Conservation (phyloP, 805 yeast genomes). For the Lachancea cidri region DNA sequence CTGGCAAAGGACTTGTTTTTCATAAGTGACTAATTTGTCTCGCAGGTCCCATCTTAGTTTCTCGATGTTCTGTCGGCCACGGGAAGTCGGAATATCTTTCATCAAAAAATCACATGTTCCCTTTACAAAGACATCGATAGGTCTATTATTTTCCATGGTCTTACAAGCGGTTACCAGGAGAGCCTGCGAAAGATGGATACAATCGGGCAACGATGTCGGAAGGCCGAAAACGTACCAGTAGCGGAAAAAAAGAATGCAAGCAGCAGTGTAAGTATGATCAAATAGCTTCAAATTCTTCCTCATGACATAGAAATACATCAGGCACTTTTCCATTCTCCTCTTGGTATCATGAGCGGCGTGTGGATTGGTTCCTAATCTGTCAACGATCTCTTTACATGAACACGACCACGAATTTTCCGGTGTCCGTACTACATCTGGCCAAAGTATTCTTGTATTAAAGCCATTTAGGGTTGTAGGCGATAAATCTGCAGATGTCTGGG, state of each 20-base stretch:
- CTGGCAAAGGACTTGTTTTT: conserved; percentile 26
- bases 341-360: conserved; percentile 22
- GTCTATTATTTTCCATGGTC: conserved; percentile 34
- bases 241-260: conserved; percentile 32
- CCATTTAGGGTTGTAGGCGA: conserved; percentile 7
- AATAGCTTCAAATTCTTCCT: conserved; percentile 31
- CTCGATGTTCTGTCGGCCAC: conserved; percentile 26
- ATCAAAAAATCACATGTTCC: conserved; percentile 28
- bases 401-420: conserved; percentile 31
- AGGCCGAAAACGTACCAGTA: conserved; percentile 32
- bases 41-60: conserved; percentile 35
- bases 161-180: conserved; percentile 35
- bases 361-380: conserved; percentile 22
- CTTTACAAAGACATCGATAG: conserved; percentile 32
- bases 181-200: conserved; percentile 31
- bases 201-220: conserved; percentile 25
- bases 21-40: conserved; percentile 31
- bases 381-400: conserved; percentile 27
- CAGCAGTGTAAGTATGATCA: conserved; percentile 34
- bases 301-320: conserved; percentile 32
- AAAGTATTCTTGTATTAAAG: conserved; percentile 27
- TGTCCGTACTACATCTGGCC: conserved; percentile 33
- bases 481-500: conserved; percentile 1
- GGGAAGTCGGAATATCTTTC: conserved; percentile 16
- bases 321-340: conserved; percentile 31